Conservation (phyloP, 1,284 basidiomycete species). For the Moesziomyces globuligerus region DNA sequence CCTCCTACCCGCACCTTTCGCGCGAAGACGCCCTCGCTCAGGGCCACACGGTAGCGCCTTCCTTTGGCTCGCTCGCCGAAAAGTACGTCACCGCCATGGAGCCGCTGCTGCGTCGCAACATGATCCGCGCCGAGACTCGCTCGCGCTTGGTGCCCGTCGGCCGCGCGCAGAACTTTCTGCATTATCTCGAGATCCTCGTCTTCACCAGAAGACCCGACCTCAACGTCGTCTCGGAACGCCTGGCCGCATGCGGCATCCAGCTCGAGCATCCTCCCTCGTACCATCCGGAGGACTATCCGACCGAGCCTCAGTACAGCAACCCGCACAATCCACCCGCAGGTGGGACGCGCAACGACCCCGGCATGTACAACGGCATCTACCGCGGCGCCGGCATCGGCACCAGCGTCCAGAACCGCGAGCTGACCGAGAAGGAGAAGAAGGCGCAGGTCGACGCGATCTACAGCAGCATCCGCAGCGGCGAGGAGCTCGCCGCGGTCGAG, state of each 20-base stretch:
- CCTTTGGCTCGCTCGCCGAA: slow-evolving; percentile 53
- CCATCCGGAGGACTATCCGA: slow-evolving; percentile 73
- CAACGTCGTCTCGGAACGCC: slow-evolving; percentile 78
- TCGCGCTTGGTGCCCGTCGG: slow-evolving; percentile 39
- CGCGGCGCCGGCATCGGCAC: slow-evolving; percentile 38
- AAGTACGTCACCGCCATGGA: slow-evolving; percentile 43
- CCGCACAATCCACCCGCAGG: slow-evolving; percentile 73
- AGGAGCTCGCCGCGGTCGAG: slow-evolving; percentile 85
- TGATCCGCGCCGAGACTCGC: slow-evolving; percentile 53
- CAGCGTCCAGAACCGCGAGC: slow-evolving; percentile 45
- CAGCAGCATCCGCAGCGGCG: slow-evolving; percentile 84
- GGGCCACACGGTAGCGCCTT: slow-evolving; percentile 1
- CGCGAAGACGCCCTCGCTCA: slow-evolving; percentile 15
- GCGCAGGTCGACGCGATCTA: slow-evolving; percentile 94
- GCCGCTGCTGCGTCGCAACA: slow-evolving; percentile 35
- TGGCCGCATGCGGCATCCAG: slow-evolving; percentile 76
- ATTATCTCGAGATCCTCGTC: slow-evolving; percentile 84
- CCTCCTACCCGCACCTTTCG: slow-evolving; percentile 13
- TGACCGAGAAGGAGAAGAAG: slow-evolving; percentile 82
- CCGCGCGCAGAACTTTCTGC: slow-evolving; percentile 69
- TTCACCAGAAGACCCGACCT: slow-evolving; percentile 94
- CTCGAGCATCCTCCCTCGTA: slow-evolving; percentile 80
- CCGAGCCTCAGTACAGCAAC: slow-evolving; percentile 80
- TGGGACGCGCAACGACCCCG: slow-evolving; percentile 27
- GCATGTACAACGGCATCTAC: slow-evolving; percentile 68